Conservation (phyloP, 257 asterid genomes). For the Lithospermum erythrorhizon region DNA sequence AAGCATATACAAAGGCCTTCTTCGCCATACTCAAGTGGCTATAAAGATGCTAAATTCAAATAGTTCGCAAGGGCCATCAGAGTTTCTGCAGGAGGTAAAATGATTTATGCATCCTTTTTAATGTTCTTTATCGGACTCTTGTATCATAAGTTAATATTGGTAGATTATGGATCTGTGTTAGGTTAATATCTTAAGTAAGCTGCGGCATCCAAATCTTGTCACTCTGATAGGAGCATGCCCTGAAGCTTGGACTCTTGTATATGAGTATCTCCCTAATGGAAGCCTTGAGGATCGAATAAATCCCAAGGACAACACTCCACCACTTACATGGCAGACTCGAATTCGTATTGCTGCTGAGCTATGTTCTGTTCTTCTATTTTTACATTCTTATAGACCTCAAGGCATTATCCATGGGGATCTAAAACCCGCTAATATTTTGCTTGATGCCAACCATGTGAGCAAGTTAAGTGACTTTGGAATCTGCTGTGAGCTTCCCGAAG, state of each 20-base stretch:
- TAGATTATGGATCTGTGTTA: constrained; percentile 14
- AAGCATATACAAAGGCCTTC: constrained; percentile 55
- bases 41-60: constrained; percentile 58
- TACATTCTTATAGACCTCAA: constrained; percentile 60
- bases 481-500: constrained; percentile 37
- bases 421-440: constrained; percentile 73
- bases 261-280: constrained; percentile 83
- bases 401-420: constrained; percentile 73
- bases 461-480: constrained; percentile 86
- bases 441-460: constrained; percentile 58
- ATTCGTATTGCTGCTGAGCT: constrained; percentile 77
- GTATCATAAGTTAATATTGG: no score
- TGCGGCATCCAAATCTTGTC: constrained; percentile 88
- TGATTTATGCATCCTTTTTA: neutral
- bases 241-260: constrained; percentile 63
- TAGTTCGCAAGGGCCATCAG: constrained; percentile 72
- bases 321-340: constrained; percentile 80
- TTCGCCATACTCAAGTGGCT: constrained; percentile 76
- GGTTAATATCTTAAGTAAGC: constrained; percentile 71
- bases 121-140: neutral
- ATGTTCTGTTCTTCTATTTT: constrained; percentile 74
- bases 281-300: constrained; percentile 88
- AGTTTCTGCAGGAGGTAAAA: constrained; percentile 80
- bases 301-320: constrained; percentile 77
- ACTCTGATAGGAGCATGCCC: constrained; percentile 89